Evolutionary conservation across 805 yeast genomes (phyloP), one percentile per base, ranked within the genome.

Genomic region (Brettanomyces sp.): DNA sequence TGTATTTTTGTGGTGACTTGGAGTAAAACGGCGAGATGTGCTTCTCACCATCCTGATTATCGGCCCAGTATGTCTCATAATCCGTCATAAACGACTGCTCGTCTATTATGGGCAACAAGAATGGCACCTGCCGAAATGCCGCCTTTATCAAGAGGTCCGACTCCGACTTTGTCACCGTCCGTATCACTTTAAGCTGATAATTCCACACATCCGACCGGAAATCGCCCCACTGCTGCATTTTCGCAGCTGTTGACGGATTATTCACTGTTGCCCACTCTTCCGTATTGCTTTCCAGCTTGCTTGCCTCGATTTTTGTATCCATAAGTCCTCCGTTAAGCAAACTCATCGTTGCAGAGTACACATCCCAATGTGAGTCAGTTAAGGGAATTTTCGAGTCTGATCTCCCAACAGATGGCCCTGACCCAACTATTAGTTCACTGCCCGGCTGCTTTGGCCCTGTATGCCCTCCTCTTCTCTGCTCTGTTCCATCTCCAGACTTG

Each of bases 21-120:
- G 56, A 52, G 33, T 60, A 60, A 22, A 45, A 30, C 12, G 56
- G 47, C 3, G 59, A 49, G 6, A 65, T 39, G 46, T 65, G 69
- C 33, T 56, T 56, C 13, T 51, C 56, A 3, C 22, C 33, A 38
- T 43, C 45, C 5, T 40, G 22, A 1, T 49, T 48, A 43, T 56
- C 50, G 3, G 41, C 38, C 66, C 68, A 65, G 44, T 58, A 61
- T 11, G 49, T 39, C 56, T 74, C 56, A 75, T 83, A 68, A 74
- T 85, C 60, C 80, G 77, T 57, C 82, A 87, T 30, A 73, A 85
- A 58, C 63, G 85, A 45, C 70, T 82, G 44, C 71, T 80, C 13
- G 63, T 77, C 48, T 73, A 84, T 59, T 77, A 82, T 60, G 74
- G 82, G 54, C 47, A 71, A 56, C 13, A 62, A 46, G 39, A 57